These are phyloP conservation scores for Thyridium curvatum DNA, from an alignment of 2,329 filamentous ascomycete species.

Conservation along the genomic window DNA sequence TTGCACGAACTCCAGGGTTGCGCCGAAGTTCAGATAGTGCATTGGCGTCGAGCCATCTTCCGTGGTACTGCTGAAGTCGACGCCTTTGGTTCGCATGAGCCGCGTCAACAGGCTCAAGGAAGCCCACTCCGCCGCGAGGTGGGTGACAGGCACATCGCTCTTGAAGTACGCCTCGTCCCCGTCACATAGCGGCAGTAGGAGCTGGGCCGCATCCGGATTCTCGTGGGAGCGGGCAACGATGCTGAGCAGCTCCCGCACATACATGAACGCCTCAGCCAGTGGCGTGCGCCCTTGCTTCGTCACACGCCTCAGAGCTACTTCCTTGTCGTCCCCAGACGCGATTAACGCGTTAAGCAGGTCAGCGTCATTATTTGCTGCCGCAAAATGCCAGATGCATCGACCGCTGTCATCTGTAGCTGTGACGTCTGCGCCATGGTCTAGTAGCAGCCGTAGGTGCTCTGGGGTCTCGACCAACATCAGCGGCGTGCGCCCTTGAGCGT, in stretches of 20 bases:
- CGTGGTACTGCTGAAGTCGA: background rate
- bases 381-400: conserved; percentile 2
- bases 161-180: background rate
- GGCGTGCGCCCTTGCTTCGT: conserved; percentile 1
- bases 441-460: background rate
- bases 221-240: background rate
- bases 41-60: background rate
- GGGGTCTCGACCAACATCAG: too few relatives aligned
- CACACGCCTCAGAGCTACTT: background rate
- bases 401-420: background rate
- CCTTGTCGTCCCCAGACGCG: background rate
- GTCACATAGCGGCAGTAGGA: background rate
- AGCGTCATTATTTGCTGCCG: conserved; percentile 1
- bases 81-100: background rate
- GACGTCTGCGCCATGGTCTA: background rate
- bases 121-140: background rate
- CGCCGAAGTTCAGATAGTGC: conserved; percentile 1
- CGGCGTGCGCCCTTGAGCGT: too few relatives aligned
- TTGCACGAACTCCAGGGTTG: background rate
- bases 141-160: background rate
- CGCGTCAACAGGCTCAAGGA: background rate
- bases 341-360: background rate
- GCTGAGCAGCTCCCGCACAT: background rate
- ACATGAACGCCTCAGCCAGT: conserved; percentile 1
- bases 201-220: background rate